Evolutionary conservation across 2,329 filamentous ascomycete species (phyloP), one percentile per base, ranked within the genome.

Genomic region (Curvularia sp.): DNA sequence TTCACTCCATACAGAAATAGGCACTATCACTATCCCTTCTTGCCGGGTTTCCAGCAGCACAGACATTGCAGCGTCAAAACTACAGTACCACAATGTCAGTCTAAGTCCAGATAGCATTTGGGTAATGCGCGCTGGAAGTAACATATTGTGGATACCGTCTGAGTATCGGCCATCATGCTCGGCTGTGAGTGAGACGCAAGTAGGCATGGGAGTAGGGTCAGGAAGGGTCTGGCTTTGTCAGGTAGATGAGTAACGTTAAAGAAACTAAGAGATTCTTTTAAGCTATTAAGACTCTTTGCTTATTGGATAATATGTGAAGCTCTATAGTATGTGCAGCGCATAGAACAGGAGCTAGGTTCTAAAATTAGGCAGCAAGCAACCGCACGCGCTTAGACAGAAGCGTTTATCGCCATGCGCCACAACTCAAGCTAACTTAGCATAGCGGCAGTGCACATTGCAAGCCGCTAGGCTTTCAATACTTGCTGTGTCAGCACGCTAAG

Each of bases 81-180:
- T 7, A 27, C 25, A 27, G 25, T 27, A 27, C 25, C 25, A 27
- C 4, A 27, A 7, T 7, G 25, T 7, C 25, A 7, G 49, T 36
- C 12, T 69, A 8, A 65, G 61, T 46, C 42, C 52, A 60, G 60
- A 62, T 39, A 34, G 50, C 6, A 56, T 45, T 54, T 70, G 61
- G 68, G 65, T 70, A 18, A 67, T 45, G 41, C 36, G 60, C 54
- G 49, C 54, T 38, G 54, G 49, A 10, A 46, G 63, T 43, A 67
- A 67, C 15, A 27, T 68, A 23, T 51, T 70, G 12, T 67, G 60
- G 62, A 19, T 70, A 49, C 67, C 66, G 15, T 62, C 57, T 53
- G 64, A 70, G 60, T 69, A 68, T 64, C 64, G 66, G 18, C 59
- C 62, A 21, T 64, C 53, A 38, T 62, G 55, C 39, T 69, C 57